Conservation (phyloP, 1,284 basidiomycete species). For the Microstroma glucosiphilum region DNA sequence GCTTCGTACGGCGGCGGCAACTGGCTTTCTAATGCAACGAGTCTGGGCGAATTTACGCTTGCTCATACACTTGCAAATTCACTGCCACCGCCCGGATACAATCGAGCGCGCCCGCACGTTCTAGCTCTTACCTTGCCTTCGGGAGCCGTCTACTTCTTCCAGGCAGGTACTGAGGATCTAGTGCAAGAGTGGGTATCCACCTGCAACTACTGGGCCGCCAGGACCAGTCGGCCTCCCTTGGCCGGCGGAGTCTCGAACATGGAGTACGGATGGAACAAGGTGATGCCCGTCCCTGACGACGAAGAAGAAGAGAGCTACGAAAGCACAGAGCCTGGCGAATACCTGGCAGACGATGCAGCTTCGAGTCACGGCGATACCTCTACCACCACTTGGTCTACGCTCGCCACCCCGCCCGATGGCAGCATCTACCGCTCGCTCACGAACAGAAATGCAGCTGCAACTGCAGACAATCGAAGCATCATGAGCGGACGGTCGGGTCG, state of each 20-base stretch:
- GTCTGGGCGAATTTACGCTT: conserved; percentile 72
- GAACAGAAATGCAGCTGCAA: neutral
- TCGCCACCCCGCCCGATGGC: conserved; percentile 11
- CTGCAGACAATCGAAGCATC: conserved; percentile 21
- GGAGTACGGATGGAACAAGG: conserved; percentile 95
- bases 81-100: conserved; percentile 85
- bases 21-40: conserved; percentile 82
- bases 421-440: conserved; percentile 10
- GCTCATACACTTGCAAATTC: conserved; percentile 81
- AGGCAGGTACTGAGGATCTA: conserved; percentile 92
- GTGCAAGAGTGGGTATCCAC: conserved; percentile 97
- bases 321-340: neutral
- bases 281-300: conserved; percentile 48
- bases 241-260: conserved; percentile 94
- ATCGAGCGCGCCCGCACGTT: conserved; percentile 77
- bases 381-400: neutral
- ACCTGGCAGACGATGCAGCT: neutral
- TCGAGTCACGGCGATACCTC: neutral
- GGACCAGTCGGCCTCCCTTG: conserved; percentile 84
- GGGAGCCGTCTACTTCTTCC: conserved; percentile 89
- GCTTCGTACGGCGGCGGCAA: conserved; percentile 75
- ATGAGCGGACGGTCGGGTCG: conserved; percentile 18
- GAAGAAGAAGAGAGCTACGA: conserved; percentile 51
- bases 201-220: conserved; percentile 97
- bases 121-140: conserved; percentile 86